Evolutionary conservation across 2,329 filamentous ascomycete species (phyloP).

Genomic region (Cladophialophora exuberans): DNA sequence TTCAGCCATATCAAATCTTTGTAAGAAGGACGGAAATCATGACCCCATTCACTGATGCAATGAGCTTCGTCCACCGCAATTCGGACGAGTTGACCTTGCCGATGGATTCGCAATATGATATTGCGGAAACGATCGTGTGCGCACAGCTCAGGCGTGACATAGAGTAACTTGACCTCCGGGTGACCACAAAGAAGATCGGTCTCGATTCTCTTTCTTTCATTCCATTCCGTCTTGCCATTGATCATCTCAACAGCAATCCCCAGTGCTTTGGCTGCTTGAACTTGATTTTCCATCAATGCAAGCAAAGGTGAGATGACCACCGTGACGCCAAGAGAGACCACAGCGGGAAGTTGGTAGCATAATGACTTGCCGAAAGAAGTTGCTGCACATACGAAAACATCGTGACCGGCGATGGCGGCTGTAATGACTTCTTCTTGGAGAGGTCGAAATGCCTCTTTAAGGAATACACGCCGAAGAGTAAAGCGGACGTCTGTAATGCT

Average conservation of each 20-base stretch:
- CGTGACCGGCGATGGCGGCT: slow-evolving; percentile 77
- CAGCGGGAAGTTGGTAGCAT: slow-evolving; percentile 88
- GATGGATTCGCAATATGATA: slow-evolving; percentile 71
- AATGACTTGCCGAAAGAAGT: slow-evolving; percentile 83
- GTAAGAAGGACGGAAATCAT: slow-evolving; percentile 94
- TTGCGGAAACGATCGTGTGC: slow-evolving; percentile 75
- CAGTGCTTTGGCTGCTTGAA: slow-evolving; percentile 73
- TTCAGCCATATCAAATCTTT: slow-evolving; percentile 86
- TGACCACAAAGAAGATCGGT: slow-evolving; percentile 86
- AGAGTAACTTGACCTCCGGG: slow-evolving; percentile 79
- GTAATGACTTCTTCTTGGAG: slow-evolving; percentile 85
- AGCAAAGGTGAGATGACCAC: slow-evolving; percentile 88
- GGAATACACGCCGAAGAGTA: slow-evolving; percentile 72
- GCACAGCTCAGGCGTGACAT: slow-evolving; percentile 92
- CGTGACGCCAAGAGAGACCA: slow-evolving; percentile 85
- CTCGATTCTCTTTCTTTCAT: slow-evolving; percentile 70
- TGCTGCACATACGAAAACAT: slow-evolving; percentile 88
- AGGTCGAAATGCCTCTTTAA: slow-evolving; percentile 76
- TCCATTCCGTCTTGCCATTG: slow-evolving; percentile 75
- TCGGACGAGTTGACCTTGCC: slow-evolving; percentile 81
- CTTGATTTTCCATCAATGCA: slow-evolving; percentile 94
- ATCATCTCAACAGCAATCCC: slow-evolving; percentile 82
- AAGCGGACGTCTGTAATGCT: slow-evolving; percentile 67
- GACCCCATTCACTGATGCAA: slow-evolving; percentile 97
- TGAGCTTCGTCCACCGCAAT: slow-evolving; percentile 94